These are phyloP conservation scores for Fonsecaea nubica DNA, from an alignment of 2,329 filamentous ascomycete genomes.

Conservation along the genomic window DNA sequence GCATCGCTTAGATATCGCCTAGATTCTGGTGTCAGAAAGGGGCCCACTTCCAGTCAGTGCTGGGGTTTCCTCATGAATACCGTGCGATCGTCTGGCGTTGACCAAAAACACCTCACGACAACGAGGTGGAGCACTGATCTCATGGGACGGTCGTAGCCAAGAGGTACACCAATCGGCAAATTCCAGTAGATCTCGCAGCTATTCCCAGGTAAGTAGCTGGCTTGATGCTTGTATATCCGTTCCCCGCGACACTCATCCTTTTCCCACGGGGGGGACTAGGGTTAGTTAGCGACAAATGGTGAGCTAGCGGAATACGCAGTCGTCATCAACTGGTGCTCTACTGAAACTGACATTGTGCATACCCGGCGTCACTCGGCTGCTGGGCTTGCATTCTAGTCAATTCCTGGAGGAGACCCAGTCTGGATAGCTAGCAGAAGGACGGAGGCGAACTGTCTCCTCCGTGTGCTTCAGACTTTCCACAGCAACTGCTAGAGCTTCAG, in stretches of 20 bases:
- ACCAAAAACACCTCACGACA: not conserved
- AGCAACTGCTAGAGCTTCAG: constrained; percentile 11
- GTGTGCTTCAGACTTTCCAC: not conserved
- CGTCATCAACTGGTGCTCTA: not conserved
- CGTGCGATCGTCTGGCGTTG: not conserved
- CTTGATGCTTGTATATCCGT: not conserved
- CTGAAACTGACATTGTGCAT: not conserved
- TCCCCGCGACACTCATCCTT: not conserved
- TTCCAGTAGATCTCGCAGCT: not conserved
- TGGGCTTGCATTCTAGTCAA: not conserved
- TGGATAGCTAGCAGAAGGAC: not conserved
- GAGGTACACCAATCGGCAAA: not conserved
- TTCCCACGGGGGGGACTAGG: not conserved
- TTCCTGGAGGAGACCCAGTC: not conserved
- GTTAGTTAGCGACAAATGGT: not conserved
- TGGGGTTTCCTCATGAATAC: not conserved
- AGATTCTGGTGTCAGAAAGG: constrained; percentile 1
- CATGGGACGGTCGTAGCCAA: not conserved
- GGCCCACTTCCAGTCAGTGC: not conserved
- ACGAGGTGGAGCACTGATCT: not conserved
- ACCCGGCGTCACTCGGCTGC: not conserved
- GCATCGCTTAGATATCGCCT: not conserved
- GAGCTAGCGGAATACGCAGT: not conserved
- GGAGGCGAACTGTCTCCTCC: not conserved
- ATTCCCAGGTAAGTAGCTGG: constrained; percentile 4